Percentiles rank a stretch among this genome's conserved stretches.
phyloP scores from a whole-genome alignment of 495 filamentous ascomycete species.

The Neurospora sp. region DNA sequence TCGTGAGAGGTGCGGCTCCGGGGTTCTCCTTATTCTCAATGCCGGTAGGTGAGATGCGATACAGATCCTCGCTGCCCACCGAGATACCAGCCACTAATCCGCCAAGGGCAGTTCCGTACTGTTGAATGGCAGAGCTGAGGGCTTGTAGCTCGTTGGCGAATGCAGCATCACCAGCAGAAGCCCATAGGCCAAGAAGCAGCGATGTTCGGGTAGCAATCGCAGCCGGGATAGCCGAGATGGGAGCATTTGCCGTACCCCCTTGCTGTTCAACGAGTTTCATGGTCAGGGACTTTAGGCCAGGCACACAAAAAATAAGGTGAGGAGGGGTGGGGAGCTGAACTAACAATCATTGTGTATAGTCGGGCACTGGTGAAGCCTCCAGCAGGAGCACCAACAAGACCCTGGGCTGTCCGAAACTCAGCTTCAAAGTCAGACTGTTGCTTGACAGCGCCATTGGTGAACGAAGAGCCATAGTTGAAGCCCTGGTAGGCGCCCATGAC shows the following conservation, averaged over 20 bases:
- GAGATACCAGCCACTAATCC: conserved; percentile 72
- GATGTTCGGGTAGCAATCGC: conserved; percentile 64
- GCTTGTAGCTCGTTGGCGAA: conserved; percentile 63
- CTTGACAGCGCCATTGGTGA: conserved; percentile 52
- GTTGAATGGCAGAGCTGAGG: conserved; percentile 49
- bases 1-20: conserved; percentile 45
- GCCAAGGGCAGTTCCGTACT: conserved; percentile 53
- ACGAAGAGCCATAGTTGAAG: conserved; percentile 73
- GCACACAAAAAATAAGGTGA: not conserved
- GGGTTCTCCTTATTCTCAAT: conserved; percentile 29
- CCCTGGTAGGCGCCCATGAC: conserved; percentile 44
- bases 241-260: conserved; percentile 44
- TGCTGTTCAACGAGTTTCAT: conserved; percentile 19
- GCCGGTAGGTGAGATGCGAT: conserved; percentile 59
- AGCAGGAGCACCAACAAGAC: conserved; percentile 53
- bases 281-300: not conserved
- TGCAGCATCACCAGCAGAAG: conserved; percentile 51
- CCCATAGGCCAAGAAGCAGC: conserved; percentile 72
- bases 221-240: conserved; percentile 63
- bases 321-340: not conserved
- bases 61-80: conserved; percentile 84
- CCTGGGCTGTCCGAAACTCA: conserved; percentile 61
- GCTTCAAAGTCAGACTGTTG: conserved; percentile 54
- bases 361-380: conserved; percentile 59
- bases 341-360: conserved; percentile 42